Evolutionary conservation across 2,329 filamentous ascomycete genomes (phyloP).

Genomic region (Tetracladium maxilliforme): DNA sequence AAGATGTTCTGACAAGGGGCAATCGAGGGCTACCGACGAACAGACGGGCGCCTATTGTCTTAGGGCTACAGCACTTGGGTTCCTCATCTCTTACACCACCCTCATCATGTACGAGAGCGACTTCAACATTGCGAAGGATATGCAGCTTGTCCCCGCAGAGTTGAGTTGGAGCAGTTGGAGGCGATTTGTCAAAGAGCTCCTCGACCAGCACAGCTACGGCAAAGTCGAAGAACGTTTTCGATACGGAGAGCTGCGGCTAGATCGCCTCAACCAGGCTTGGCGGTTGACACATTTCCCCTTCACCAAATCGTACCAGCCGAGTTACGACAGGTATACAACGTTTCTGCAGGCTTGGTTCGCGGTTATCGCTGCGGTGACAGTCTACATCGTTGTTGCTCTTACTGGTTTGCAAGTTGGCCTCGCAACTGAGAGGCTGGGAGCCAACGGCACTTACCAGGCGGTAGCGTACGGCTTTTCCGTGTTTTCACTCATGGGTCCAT

Average conservation of each 20-base stretch:
- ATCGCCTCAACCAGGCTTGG: conserved; percentile 18
- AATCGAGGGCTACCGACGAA: no score
- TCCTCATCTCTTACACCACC: conserved; percentile 15
- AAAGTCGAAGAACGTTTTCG: conserved; percentile 13
- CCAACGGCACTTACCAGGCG: conserved; percentile 22
- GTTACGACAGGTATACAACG: conserved; percentile 16
- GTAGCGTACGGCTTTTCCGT: conserved; percentile 31
- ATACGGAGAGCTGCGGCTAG: conserved; percentile 18
- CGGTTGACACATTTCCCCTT: no score
- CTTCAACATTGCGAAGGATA: conserved; percentile 16
- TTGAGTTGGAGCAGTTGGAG: conserved; percentile 13
- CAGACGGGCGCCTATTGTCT: no score
- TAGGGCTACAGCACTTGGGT: no score
- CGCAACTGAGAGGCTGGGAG: conserved; percentile 15
- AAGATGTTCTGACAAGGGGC: no score
- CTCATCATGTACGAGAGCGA: conserved; percentile 19
- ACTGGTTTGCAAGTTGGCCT: conserved; percentile 34
- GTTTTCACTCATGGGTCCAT: conserved; percentile 27
- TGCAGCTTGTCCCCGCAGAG: conserved; percentile 11
- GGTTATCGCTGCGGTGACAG: conserved; percentile 21
- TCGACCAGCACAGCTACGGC: conserved; percentile 4
- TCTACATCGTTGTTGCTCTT: conserved; percentile 27
- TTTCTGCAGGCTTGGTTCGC: conserved; percentile 27
- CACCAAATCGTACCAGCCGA: no score
- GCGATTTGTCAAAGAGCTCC: conserved; percentile 7